Base-by-base conservation (phyloP, 169 alveolate genomes). In the Cryptosporidium andersoni region DNA sequence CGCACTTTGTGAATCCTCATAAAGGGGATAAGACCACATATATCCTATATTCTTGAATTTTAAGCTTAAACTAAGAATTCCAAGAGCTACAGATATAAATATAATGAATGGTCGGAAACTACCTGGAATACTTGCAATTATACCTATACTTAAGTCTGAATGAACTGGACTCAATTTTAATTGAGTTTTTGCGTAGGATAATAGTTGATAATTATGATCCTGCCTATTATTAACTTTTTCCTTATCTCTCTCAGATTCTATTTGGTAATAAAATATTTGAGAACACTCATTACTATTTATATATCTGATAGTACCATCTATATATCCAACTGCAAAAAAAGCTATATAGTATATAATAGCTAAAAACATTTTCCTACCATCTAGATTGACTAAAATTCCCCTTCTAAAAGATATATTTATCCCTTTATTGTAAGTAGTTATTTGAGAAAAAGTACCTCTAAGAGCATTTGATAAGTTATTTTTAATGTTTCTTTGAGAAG, bases 1-100 rank as follows among this genome's bases (percentile, higher is more conserved):
- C 45, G 85, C 40, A 43, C 68, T 74, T 8, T 58, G 43, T 14
- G 85, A 68, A 34, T 43, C 49, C 49, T 68, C 55, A 37, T 74
- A 74, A 66, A 74, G 55, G 12, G 85, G 85, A 60, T 58, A 74
- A 25, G 85, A 66, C 85, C 85, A 74, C 68, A 74, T 56, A 74
- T 74, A 74, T 43, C 85, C 85, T n/a, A 74, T 74, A 16, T 68
- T 68, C 42, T 74, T 34, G 34, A 58, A 47, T 0, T 58, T 60
- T 9, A 74, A 34, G 11, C 74, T 58, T 47, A 74, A 74, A 34
- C 85, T 74, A 5, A 74, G 55, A 14, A 68, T 58, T 34, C 43
- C 55, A 8, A 74, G 11, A 8, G 60, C 49, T 49, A 74, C 45
- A 16, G 85, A 56, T 3, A 58, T 45, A 34, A 74, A 74, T 45